A percentile compares a stretch with the other conserved stretches of the same genome.
Evolutionary conservation across 2,329 filamentous ascomycete genomes (phyloP).

Genomic region (Tolypocladium ophioglossoides): DNA sequence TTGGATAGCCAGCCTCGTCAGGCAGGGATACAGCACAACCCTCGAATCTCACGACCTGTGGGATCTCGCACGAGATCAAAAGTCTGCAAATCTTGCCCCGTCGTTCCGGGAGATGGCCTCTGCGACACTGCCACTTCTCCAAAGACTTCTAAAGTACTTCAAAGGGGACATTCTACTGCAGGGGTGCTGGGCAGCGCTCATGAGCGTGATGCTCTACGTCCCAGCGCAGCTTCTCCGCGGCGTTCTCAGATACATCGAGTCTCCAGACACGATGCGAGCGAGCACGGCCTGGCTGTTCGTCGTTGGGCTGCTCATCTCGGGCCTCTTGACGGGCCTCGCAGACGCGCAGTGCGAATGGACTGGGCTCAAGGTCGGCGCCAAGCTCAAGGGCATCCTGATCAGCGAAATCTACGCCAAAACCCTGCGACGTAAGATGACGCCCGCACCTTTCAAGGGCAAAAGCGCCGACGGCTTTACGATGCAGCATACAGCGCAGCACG

Average conservation of each 20-base stretch:
- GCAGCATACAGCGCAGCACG: neutral
- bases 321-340: neutral
- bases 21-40: neutral
- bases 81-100: neutral
- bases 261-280: neutral
- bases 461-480: no score
- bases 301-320: neutral
- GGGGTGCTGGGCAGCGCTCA: neutral
- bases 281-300: neutral
- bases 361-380: neutral
- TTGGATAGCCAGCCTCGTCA: neutral
- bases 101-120: neutral
- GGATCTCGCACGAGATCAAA: neutral
- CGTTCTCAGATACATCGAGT: neutral
- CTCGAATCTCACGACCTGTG: neutral
- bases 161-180: neutral
- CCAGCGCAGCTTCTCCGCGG: neutral
- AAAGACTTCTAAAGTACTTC: neutral
- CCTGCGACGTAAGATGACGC: neutral
- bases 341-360: slow-evolving; percentile 1
- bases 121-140: neutral
- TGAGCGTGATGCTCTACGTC: neutral
- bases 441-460: neutral
- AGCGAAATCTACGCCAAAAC: neutral
- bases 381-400: neutral